Conservation (phyloP, 768 basidiomycete species). For the Sporobolomyces roseus region DNA sequence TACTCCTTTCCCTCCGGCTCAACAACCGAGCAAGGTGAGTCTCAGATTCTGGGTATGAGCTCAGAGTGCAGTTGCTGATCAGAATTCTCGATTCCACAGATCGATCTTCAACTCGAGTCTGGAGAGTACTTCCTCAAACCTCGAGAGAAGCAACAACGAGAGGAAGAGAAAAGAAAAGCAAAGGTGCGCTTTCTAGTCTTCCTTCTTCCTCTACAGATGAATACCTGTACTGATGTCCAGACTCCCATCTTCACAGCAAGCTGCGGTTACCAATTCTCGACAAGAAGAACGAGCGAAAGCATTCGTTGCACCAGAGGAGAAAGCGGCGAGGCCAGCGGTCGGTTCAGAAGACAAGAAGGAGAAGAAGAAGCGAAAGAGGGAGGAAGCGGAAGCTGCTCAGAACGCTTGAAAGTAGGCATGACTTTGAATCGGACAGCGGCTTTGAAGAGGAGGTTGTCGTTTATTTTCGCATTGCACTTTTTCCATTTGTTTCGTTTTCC, state of each 20-base stretch:
- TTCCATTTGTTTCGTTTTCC: background rate
- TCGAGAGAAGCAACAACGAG: constrained; percentile 73
- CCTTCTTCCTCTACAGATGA: background rate
- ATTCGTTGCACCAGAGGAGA: constrained; percentile 82
- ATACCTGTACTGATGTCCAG: background rate
- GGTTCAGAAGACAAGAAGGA: constrained; percentile 60
- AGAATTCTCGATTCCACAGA: constrained; percentile 50
- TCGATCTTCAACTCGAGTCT: constrained; percentile 89
- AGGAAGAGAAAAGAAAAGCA: constrained; percentile 66
- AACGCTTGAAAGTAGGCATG: too few species aligned
- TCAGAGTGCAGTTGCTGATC: too few species aligned
- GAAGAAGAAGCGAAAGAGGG: constrained; percentile 55
- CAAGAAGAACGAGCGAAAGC: constrained; percentile 77
- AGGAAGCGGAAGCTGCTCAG: constrained; percentile 49
- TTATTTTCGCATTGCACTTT: background rate
- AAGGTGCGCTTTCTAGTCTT: constrained; percentile 56
- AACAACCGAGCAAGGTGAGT: constrained; percentile 80
- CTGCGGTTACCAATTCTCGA: constrained; percentile 64
- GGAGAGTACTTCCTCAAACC: constrained; percentile 98
- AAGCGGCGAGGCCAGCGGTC: constrained; percentile 56
- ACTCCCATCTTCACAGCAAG: constrained; percentile 59
- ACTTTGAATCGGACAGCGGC: too few species aligned
- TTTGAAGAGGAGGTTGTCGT: too few species aligned
- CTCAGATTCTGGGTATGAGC: too few species aligned
- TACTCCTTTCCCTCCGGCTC: constrained; percentile 94